A percentile compares a stretch with the other conserved stretches of the same genome.
These are phyloP conservation scores for Kwoniella mangroviensis DNA, from an alignment of 768 basidiomycete genomes.

Conservation along the genomic window DNA sequence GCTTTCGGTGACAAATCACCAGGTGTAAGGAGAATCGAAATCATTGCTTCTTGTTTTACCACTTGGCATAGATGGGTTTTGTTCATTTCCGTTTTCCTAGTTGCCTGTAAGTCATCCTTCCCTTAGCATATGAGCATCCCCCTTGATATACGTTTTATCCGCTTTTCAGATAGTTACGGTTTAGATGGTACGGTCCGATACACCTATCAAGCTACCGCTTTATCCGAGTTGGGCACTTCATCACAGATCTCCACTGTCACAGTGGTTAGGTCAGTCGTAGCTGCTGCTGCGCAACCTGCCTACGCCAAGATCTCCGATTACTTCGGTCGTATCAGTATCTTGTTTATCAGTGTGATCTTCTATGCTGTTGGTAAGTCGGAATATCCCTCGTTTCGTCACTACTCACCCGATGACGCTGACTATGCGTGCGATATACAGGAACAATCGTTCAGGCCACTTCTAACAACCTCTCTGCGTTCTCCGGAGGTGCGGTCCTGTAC, in stretches of 20 bases:
- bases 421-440: too few species aligned
- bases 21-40: constrained; percentile 53
- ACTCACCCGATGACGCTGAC: neutral
- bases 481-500: constrained; percentile 53
- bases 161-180: constrained; percentile 19
- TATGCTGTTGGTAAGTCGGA: constrained; percentile 50
- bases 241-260: constrained; percentile 51
- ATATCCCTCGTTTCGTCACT: neutral
- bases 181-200: constrained; percentile 30
- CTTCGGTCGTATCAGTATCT: constrained; percentile 52
- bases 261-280: constrained; percentile 50
- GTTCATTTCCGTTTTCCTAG: constrained; percentile 50
- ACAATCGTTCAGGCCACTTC: constrained; percentile 53
- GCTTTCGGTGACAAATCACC: constrained; percentile 40
- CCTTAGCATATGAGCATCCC: neutral
- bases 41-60: constrained; percentile 42
- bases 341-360: constrained; percentile 49
- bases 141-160: neutral
- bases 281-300: constrained; percentile 43
- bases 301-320: constrained; percentile 52
- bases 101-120: constrained; percentile 43
- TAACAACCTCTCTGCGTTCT: constrained; percentile 41
- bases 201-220: constrained; percentile 32
- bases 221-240: constrained; percentile 16
- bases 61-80: constrained; percentile 40